phyloP scores from a whole-genome alignment of 129 eudicot genomes.

The Flaveria robusta region DNA sequence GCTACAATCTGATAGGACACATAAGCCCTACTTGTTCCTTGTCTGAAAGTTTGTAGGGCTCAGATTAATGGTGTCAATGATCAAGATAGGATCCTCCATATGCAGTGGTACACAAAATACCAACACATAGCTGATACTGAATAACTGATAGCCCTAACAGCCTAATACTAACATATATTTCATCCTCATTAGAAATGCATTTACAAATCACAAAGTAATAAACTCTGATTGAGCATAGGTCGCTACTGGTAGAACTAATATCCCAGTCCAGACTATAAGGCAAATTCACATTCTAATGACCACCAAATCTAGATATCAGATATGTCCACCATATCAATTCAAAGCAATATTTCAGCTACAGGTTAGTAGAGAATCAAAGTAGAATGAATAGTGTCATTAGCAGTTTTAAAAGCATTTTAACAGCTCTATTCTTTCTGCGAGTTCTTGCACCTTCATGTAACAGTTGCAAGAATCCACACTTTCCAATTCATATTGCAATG shows the following conservation, averaged over 20 bases:
- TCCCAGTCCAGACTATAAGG: background rate
- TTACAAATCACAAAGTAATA: slow-evolving; percentile 13
- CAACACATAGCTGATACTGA: slow-evolving; percentile 7
- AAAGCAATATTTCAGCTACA: background rate
- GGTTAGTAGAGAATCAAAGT: slow-evolving; percentile 2
- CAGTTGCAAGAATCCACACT: slow-evolving; percentile 13
- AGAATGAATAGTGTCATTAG: background rate
- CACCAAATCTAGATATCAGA: slow-evolving; percentile 3
- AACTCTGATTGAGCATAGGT: slow-evolving; percentile 7
- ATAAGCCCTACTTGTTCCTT: slow-evolving; percentile 19
- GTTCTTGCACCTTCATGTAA: background rate
- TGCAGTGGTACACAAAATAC: slow-evolving; percentile 8
- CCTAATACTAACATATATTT: background rate
- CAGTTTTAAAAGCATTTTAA: slow-evolving; percentile 10
- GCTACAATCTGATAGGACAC: background rate
- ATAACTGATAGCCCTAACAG: slow-evolving; percentile 22
- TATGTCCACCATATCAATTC: slow-evolving; percentile 3
- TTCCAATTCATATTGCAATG: slow-evolving; percentile 6
- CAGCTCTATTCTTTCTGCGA: background rate
- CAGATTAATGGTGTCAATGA: background rate
- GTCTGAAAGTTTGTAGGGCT: background rate
- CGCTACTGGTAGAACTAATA: slow-evolving; percentile 3
- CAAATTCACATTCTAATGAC: slow-evolving; percentile 19
- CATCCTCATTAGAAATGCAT: background rate
- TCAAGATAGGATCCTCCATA: slow-evolving; percentile 4